Conservation (phyloP, 495 filamentous ascomycete species). For the Hypoxylon rickii region DNA sequence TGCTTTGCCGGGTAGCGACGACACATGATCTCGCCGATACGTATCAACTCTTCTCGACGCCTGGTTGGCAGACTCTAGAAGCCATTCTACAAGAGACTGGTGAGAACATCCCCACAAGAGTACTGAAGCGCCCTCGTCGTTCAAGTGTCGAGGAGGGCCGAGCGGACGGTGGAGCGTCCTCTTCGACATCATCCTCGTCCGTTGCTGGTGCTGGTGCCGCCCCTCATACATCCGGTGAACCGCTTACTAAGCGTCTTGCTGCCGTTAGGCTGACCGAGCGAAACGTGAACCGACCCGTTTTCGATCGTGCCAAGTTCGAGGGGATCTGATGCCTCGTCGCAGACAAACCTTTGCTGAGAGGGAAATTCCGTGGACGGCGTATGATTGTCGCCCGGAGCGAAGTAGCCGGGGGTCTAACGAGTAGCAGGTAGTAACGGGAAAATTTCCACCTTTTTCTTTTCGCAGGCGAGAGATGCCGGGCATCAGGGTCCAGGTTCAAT, state of each 20-base stretch:
- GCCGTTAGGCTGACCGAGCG: constrained; percentile 84
- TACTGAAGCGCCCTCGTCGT: constrained; percentile 70
- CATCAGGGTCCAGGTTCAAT: neutral
- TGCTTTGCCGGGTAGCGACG: constrained; percentile 82
- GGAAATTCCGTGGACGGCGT: neutral
- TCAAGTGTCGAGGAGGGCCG: constrained; percentile 48
- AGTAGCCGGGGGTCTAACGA: neutral
- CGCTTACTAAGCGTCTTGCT: constrained; percentile 98
- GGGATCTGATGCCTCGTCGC: constrained; percentile 12
- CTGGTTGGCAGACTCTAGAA: constrained; percentile 90
- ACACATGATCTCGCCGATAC: constrained; percentile 76
- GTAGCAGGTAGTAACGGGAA: neutral
- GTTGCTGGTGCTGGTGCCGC: constrained; percentile 21
- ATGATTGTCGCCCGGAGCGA: constrained; percentile 1
- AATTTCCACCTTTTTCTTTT: no score
- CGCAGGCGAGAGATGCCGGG: neutral
- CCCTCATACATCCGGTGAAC: constrained; percentile 55
- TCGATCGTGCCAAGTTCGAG: constrained; percentile 32
- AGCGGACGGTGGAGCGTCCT: constrained; percentile 29
- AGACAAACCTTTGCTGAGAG: neutral
- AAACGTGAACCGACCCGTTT: constrained; percentile 24
- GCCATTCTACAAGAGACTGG: constrained; percentile 92
- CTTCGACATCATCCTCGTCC: constrained; percentile 21
- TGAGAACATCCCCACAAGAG: constrained; percentile 79
- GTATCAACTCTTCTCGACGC: constrained; percentile 77